Conservation (phyloP, 257 asterid species). For the Solanum rostratum region DNA sequence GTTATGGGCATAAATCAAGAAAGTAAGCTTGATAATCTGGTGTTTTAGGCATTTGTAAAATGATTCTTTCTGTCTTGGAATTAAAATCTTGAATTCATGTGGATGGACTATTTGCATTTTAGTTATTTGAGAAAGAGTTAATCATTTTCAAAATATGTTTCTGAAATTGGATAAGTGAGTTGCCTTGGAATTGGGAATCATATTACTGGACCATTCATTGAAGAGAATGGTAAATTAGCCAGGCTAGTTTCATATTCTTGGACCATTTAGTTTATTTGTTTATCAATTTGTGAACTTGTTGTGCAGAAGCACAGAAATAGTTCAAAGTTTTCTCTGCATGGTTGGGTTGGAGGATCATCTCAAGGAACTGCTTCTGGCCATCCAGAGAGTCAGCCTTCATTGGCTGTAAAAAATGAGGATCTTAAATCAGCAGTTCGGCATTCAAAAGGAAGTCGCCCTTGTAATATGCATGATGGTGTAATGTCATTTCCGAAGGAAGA, state of each 20-base stretch:
- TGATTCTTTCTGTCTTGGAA: neutral
- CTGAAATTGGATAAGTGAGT: neutral
- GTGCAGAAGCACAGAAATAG: slow-evolving; percentile 81
- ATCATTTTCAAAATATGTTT: neutral
- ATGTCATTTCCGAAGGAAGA: slow-evolving; percentile 23
- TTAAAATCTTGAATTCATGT: neutral
- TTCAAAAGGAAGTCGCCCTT: slow-evolving; percentile 20
- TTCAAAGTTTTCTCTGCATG: slow-evolving; percentile 52
- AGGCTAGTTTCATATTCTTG: neutral
- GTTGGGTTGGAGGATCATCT: slow-evolving; percentile 57
- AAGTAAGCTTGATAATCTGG: neutral
- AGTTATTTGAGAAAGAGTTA: neutral
- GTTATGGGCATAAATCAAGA: neutral
- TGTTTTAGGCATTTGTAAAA: neutral
- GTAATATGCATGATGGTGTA: slow-evolving; percentile 9
- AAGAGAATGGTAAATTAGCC: neutral
- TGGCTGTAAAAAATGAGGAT: slow-evolving; percentile 15
- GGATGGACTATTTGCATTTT: neutral
- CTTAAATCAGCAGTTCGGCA: slow-evolving; percentile 18
- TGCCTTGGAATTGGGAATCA: neutral
- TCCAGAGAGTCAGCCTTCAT: slow-evolving; percentile 21
- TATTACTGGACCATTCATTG: neutral
- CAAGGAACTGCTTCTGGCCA: slow-evolving; percentile 33
- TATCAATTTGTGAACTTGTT: slow-evolving; percentile 5
- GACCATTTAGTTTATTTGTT: neutral